Evolutionary conservation across 106 monocot genomes (phyloP).

Genomic region (Xerophyta viscosa): DNA sequence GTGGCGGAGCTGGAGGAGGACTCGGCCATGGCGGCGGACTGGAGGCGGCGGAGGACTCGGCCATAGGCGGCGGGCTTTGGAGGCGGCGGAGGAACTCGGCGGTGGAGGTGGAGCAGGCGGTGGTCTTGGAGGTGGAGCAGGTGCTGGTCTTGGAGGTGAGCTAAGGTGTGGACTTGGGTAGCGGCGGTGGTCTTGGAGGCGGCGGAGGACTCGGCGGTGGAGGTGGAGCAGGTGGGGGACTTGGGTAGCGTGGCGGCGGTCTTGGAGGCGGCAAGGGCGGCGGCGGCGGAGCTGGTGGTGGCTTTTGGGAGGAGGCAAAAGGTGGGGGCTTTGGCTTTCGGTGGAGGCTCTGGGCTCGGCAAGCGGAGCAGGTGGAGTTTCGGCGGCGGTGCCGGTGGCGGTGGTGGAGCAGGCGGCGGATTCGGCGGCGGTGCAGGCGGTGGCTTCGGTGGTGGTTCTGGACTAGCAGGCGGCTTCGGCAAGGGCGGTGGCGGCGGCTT

Average conservation of each 20-base stretch:
- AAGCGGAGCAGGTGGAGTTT: no score
- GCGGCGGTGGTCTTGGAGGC: slow-evolving; percentile 4
- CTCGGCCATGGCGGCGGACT: no score
- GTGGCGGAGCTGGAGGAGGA: no score
- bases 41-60: no score
- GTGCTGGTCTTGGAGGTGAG: slow-evolving; percentile 2
- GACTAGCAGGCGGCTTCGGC: no score
- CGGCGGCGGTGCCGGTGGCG: no score
- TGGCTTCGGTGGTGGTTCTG: no score
- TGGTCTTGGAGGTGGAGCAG: slow-evolving; percentile 4
- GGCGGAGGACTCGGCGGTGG: slow-evolving; percentile 6
- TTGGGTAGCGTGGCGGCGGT: no score
- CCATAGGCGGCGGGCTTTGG: no score
- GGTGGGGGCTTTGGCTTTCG: slow-evolving; percentile 10
- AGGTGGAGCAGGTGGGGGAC: no score
- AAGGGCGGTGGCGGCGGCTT: no score
- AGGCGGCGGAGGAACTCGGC: no score
- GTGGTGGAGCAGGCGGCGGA: slow-evolving; percentile 14
- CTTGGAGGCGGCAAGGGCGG: slow-evolving; percentile 1
- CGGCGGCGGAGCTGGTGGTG: slow-evolving; percentile 5
- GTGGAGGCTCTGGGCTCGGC: slow-evolving; percentile 12
- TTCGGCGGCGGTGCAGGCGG: neutral
- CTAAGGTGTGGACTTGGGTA: neutral
- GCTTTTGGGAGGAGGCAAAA: neutral
- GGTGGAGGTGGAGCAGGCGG: slow-evolving; percentile 2